Conservation (phyloP, 345 rosid genomes). For the Abelmoschus esculentus region DNA sequence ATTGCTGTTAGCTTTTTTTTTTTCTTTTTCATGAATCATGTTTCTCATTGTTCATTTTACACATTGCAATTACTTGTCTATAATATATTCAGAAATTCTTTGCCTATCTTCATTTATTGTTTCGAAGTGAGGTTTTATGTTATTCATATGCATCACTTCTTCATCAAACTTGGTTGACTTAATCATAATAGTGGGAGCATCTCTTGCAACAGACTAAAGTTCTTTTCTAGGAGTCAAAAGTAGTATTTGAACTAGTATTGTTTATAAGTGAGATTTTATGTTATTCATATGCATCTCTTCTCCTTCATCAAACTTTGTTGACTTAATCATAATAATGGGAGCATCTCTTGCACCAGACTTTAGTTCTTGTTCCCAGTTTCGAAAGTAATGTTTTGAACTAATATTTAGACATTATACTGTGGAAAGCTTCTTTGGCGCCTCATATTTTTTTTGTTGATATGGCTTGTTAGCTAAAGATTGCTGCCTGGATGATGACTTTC, state of each 20-base stretch:
- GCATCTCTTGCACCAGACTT: no score
- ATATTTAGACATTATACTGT: background rate
- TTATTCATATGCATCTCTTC: no score
- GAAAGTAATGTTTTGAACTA: conserved; percentile 1
- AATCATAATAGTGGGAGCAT: background rate
- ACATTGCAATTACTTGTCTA: conserved; percentile 7
- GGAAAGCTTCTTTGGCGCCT: background rate
- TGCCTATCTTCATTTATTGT: background rate
- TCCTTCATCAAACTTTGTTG: no score
- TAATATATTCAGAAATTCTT: conserved; percentile 11
- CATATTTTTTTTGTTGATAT: background rate
- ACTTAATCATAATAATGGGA: no score
- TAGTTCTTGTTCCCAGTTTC: background rate
- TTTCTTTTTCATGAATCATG: background rate
- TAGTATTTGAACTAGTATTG: background rate
- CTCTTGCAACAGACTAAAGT: background rate
- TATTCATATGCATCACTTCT: conserved; percentile 8
- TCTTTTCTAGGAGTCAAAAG: background rate
- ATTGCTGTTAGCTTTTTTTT: no score
- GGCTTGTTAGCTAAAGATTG: conserved; percentile 24
- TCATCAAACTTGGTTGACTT: background rate
- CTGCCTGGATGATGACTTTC: conserved; percentile 26
- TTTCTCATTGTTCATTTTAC: conserved; percentile 6
- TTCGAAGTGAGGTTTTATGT: background rate
- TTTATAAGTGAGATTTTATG: no score